These are phyloP conservation scores for Mentha longifolia DNA, from an alignment of 257 asterid genomes.

Conservation along the genomic window DNA sequence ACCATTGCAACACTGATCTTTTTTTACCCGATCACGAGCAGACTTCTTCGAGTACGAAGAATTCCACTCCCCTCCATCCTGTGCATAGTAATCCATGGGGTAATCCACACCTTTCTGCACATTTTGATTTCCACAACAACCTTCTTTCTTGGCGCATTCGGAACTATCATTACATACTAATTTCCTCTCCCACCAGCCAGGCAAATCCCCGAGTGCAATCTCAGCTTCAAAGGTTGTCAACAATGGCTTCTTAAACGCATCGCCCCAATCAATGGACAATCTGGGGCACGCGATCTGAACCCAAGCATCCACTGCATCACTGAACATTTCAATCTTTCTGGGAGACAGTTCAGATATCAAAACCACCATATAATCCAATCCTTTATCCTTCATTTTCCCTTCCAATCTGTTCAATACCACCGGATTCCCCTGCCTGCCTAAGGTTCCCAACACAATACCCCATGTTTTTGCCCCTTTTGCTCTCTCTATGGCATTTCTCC, in stretches of 20 bases:
- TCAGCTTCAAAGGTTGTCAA: constrained; percentile 91
- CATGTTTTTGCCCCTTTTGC: constrained; percentile 70
- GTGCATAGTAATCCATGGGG: constrained; percentile 97
- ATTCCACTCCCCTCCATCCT: constrained; percentile 97
- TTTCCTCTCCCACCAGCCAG: constrained; percentile 97
- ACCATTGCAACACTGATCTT: constrained; percentile 43
- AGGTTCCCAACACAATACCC: constrained; percentile 90
- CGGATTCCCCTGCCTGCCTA: constrained; percentile 94
- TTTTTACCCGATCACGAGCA: constrained; percentile 44
- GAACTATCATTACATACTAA: constrained; percentile 29
- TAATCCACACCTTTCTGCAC: constrained; percentile 59
- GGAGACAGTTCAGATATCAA: constrained; percentile 95
- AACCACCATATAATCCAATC: constrained; percentile 75
- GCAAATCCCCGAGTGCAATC: constrained; percentile 88
- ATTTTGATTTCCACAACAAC: constrained; percentile 47
- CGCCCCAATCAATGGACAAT: constrained; percentile 98
- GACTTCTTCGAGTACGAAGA: constrained; percentile 80
- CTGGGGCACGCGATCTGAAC: constrained; percentile 95
- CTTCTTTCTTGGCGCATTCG: constrained; percentile 43
- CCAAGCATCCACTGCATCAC: constrained; percentile 93
- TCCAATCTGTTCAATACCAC: constrained; percentile 77
- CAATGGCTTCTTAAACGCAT: constrained; percentile 85
- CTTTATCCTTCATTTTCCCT: constrained; percentile 77
- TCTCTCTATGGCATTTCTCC: constrained; percentile 79
- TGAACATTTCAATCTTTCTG: constrained; percentile 74